These are phyloP conservation scores for Colletotrichum eleusines DNA, from an alignment of 2,329 filamentous ascomycete species.

Conservation along the genomic window DNA sequence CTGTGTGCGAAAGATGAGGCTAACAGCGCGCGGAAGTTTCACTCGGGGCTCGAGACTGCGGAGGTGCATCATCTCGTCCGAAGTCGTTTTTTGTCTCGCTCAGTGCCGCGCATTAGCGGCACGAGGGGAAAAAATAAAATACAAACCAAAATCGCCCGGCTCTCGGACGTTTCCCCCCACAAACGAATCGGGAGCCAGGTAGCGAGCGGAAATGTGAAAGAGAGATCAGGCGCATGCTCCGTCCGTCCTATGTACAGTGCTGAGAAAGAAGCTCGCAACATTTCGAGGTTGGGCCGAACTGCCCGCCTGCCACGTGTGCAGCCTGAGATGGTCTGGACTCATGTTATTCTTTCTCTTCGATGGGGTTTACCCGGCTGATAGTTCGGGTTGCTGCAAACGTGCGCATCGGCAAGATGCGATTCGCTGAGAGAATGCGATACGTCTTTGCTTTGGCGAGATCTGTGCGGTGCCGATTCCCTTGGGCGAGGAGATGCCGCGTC, in stretches of 20 bases:
- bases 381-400: background rate
- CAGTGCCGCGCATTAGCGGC: background rate
- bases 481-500: background rate
- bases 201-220: background rate
- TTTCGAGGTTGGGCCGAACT: constrained; percentile 1
- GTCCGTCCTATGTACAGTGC: constrained; percentile 4
- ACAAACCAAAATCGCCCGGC: background rate
- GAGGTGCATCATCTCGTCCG: constrained; percentile 26
- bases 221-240: constrained; percentile 13
- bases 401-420: background rate
- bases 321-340: background rate
- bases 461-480: background rate
- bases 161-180: background rate
- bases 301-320: constrained; percentile 22
- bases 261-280: background rate
- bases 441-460: background rate
- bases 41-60: constrained; percentile 16
- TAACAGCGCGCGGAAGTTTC: constrained; percentile 12
- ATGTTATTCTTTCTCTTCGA: background rate
- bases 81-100: constrained; percentile 7
- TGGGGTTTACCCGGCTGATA: constrained; percentile 3
- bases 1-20: background rate
- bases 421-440: background rate
- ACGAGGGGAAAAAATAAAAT: too few relatives aligned
- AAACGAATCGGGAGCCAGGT: background rate